Evolutionary conservation across 176 grass and related monocot genomes (phyloP).

Genomic region (Aegilops sharonensis): DNA sequence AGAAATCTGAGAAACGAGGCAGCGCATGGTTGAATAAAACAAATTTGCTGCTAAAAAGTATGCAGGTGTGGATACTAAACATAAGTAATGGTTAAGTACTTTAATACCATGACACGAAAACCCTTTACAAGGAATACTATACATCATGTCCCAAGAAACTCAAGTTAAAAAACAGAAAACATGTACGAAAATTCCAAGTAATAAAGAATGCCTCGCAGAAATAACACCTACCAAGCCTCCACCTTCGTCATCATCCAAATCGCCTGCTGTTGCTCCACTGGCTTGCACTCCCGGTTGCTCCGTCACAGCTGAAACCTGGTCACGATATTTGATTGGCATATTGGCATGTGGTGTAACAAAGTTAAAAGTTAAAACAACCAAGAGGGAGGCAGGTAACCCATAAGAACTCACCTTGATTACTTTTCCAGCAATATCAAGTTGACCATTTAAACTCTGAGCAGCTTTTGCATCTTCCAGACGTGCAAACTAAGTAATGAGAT

Average conservation of each 20-base stretch:
- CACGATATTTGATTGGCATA: slow-evolving; percentile 13
- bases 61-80: not conserved
- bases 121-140: not conserved
- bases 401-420: slow-evolving; percentile 75
- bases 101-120: not conserved
- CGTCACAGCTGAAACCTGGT: slow-evolving; percentile 91
- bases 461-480: slow-evolving; percentile 95
- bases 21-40: not conserved
- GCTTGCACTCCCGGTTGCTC: slow-evolving; percentile 77
- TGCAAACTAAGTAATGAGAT: slow-evolving; percentile 61
- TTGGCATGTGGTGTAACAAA: not conserved
- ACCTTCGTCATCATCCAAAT: slow-evolving; percentile 98
- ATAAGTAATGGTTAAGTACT: not conserved
- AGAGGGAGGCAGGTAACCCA: not conserved
- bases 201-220: not conserved
- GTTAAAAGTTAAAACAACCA: not conserved
- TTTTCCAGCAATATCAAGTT: slow-evolving; percentile 96
- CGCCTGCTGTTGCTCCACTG: slow-evolving; percentile 59
- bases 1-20: not conserved
- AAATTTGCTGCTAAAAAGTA: not conserved
- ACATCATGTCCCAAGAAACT: slow-evolving; percentile 6
- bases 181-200: not conserved
- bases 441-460: slow-evolving; percentile 90
- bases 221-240: slow-evolving; percentile 80
- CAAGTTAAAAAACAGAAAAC: not conserved